Evolutionary conservation across 176 grass and related monocot genomes (phyloP).

Genomic region (Tillandsia leiboldiana): DNA sequence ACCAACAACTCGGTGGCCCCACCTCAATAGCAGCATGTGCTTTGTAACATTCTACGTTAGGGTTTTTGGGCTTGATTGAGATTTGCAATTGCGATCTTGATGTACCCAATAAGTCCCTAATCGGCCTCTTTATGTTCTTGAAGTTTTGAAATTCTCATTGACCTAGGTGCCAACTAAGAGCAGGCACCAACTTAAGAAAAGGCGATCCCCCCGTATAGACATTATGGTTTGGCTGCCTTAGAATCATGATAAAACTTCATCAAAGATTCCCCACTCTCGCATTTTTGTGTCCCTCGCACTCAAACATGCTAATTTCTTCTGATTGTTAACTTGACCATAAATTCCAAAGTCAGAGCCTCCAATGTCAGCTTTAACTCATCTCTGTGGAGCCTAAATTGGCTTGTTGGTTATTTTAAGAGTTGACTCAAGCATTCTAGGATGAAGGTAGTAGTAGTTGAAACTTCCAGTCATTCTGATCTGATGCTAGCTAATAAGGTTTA

Average conservation of each 20-base stretch:
- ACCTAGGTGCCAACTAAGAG: not conserved
- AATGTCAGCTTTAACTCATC: no score
- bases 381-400: not conserved
- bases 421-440: constrained; percentile 2
- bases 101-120: not conserved
- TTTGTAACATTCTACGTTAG: constrained; percentile 17
- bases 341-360: not conserved
- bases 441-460: not conserved
- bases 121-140: not conserved
- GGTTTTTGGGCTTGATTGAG: not conserved
- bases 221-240: no score
- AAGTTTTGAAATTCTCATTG: no score
- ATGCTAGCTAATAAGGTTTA: constrained; percentile 23
- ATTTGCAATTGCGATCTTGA: not conserved
- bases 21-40: constrained; percentile 23
- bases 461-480: constrained; percentile 19
- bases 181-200: not conserved
- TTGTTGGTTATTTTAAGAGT: constrained; percentile 6
- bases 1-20: constrained; percentile 33
- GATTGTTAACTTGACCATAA: not conserved
- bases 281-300: not conserved
- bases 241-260: no score
- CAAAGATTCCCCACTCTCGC: no score
- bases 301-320: not conserved
- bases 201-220: no score